Base-by-base conservation (phyloP, 2,329 filamentous ascomycete species). In the Ophiostoma sp. region DNA sequence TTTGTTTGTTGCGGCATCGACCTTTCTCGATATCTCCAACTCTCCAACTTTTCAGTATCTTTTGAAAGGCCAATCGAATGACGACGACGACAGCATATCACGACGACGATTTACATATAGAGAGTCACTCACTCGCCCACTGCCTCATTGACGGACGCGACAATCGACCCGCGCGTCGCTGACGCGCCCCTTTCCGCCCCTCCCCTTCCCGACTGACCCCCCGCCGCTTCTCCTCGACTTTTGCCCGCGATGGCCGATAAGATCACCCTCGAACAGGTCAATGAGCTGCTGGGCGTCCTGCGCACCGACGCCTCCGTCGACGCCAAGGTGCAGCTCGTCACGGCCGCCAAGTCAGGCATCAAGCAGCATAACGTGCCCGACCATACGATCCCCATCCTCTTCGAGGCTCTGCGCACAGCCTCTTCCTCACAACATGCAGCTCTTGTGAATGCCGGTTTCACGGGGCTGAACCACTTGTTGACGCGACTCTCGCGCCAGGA, bases 291-390 rank as follows among this genome's bases (percentile, higher is more conserved):
- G 69, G 78, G 79, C 11, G 77, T 84, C 61, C 77, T 85, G 48
- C 82, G 83, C 80, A 85, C 86, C 75, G 90, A 90, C 75, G 85
- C 87, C 45, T 85, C 89, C 5, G 83, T 90, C 75, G 89, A 92
- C 77, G 81, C 85, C 64, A 91, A 91, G 79, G 85, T 91, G 73
- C 83, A 86, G 74, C 85, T 87, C 71, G 89, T 97, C 78, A 93
- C 90, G 74, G 87, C 85, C 78, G 85, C 95, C 82, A 97, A 97
- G 83, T 94, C 93, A 59, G 89, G 90, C 81, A 97, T 97, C 86
- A 97, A 97, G 82, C 94, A 97, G 82, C 92, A 93, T 80, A 94
- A 94, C 84, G 93, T 97, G 63, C 93, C 94, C 75, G 93, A 97
- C 77, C 82, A 83, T 72, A 88, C 87, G 78, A 88, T 97, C 78